Conservation (phyloP, 2,329 filamentous ascomycete genomes). For the Aspergillus aculeatus region DNA sequence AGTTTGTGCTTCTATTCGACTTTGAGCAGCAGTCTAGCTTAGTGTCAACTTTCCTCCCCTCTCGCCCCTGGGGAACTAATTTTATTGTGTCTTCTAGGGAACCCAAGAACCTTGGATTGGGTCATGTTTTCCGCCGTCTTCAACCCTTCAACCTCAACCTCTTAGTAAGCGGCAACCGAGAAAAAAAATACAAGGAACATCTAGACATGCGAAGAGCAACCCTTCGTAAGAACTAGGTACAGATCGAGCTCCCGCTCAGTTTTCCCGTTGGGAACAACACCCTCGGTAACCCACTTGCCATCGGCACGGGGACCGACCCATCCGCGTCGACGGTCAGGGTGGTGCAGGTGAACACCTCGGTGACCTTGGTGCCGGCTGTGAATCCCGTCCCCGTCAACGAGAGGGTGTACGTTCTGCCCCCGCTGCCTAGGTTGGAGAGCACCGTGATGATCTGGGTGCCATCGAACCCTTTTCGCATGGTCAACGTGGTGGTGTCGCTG, state of each 20-base stretch:
- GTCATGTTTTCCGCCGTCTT: too few species aligned
- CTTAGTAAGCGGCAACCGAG: too few species aligned
- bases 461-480: conserved; percentile 42
- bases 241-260: conserved; percentile 14
- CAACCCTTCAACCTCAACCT: too few species aligned
- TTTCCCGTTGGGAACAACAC: conserved; percentile 31
- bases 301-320: conserved; percentile 46
- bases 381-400: conserved; percentile 27
- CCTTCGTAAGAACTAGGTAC: neutral
- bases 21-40: too few species aligned
- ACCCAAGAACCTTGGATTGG: too few species aligned
- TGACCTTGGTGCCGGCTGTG: conserved; percentile 23
- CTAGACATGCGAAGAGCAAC: neutral
- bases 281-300: conserved; percentile 45
- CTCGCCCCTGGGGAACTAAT: too few species aligned
- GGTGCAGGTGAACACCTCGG: conserved; percentile 41
- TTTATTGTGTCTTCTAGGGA: too few species aligned
- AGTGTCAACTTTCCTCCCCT: too few species aligned
- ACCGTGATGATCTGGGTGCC: conserved; percentile 42
- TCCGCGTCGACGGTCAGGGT: conserved; percentile 41
- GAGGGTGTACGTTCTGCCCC: conserved; percentile 26
- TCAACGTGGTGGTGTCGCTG: conserved; percentile 44
- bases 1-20: too few species aligned
- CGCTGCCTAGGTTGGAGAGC: conserved; percentile 44
- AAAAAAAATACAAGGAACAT: neutral